Base-by-base conservation (phyloP, 2,329 filamentous ascomycete genomes). In the Didymellaceae sp. region DNA sequence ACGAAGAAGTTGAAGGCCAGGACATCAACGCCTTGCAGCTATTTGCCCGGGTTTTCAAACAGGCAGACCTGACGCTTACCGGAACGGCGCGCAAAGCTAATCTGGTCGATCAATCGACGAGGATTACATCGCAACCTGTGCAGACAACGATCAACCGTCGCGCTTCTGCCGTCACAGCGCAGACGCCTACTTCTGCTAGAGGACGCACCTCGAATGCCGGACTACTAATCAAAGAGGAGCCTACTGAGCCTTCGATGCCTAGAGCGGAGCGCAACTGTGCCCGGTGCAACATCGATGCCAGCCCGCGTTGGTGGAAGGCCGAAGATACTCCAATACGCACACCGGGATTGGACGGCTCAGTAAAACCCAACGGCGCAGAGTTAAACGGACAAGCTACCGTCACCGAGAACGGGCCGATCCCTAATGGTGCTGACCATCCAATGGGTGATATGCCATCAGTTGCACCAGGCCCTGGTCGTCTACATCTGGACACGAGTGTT, bases 21-120 rank as follows among this genome's bases (percentile, higher is more conserved):
- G 86, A 86, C n/a, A 75, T 86, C 44, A 95, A 87, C 62, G 91
- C 90, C 8, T 77, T 99, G 40, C 91, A 97, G 71, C 80, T 96
- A 20, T 99, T 89, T 70, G 90, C 88, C 34, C 87, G 88, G 60
- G 91, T 87, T 50, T 97, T 91, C 78, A 99, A 99, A 74, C 93
- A 97, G 74, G 93, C 94, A 7, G 94, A 99, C 69, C 82, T 93
- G 31, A 85, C 89, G 2, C 77, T 97, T 62, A 97, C 92, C 2
- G 94, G 94, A 21, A 97, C 93, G 14, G 90, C 94, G 17, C 88
- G 94, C 45, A 97, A 96, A 74, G 93, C 94, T 17, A 94, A 90
- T 52, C 82, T 94, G 32, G 83, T 87, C 66, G 85, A 84, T 48
- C 81, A 83, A 41, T 84, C 83, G 10, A 90, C 87, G 68, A 75